phyloP scores from a whole-genome alignment of 768 basidiomycete species.

The Agrocybe chaxingu region DNA sequence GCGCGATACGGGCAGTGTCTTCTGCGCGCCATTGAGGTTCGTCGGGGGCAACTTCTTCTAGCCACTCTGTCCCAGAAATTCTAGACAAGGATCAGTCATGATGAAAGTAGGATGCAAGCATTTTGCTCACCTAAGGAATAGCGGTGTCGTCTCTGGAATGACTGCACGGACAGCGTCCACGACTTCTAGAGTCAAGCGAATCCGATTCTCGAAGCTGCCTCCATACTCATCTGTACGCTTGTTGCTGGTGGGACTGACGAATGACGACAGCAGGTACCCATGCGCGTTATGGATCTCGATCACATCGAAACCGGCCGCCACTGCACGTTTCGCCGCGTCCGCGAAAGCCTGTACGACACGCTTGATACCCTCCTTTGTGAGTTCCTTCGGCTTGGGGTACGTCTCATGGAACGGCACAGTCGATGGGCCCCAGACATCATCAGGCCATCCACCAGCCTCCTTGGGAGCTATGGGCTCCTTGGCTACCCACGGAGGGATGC shows the following conservation, averaged over 20 bases:
- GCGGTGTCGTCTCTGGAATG: constrained; percentile 60
- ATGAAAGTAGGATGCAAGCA: constrained; percentile 2
- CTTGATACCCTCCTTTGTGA: constrained; percentile 56
- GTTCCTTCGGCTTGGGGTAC: constrained; percentile 52
- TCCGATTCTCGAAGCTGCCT: constrained; percentile 69
- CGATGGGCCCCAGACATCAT: constrained; percentile 57
- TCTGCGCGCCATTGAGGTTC: constrained; percentile 66
- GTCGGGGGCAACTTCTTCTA: constrained; percentile 53
- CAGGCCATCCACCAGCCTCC: constrained; percentile 47
- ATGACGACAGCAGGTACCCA: constrained; percentile 55
- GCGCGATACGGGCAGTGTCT: constrained; percentile 62
- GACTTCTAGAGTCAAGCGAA: constrained; percentile 58
- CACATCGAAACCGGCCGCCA: constrained; percentile 58
- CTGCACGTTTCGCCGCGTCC: constrained; percentile 46
- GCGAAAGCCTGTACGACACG: constrained; percentile 53
- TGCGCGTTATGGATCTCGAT: constrained; percentile 67
- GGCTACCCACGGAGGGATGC: constrained; percentile 57
- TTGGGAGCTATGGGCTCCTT: constrained; percentile 26
- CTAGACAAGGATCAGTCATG: constrained; percentile 21
- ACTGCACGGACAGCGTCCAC: constrained; percentile 59
- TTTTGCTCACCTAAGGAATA: constrained; percentile 58
- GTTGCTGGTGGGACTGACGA: constrained; percentile 60
- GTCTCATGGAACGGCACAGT: constrained; percentile 38
- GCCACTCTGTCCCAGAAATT: constrained; percentile 74
- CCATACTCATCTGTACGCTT: constrained; percentile 68